Base-by-base conservation (phyloP, 306 rosid species). In the Cicer pinnatifidum region DNA sequence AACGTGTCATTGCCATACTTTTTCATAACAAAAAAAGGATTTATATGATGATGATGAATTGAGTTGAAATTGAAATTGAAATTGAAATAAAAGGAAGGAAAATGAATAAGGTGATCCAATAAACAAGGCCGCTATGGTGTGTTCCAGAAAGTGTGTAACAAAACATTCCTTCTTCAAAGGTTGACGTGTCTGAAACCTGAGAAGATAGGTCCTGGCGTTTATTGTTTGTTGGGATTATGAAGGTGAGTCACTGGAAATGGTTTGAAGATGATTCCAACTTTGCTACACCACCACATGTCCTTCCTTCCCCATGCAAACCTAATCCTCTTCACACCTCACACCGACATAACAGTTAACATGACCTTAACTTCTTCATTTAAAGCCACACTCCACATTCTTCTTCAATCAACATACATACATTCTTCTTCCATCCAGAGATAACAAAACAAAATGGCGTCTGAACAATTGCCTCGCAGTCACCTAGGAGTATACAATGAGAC, bases 371-470 rank as follows among this genome's bases (percentile, higher is more conserved):
- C 60, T 33, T n/a, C n/a, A 44, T 87, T 61, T 63, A 59, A 81
- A 84, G 63, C 12, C 56, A 57, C 28, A 16, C 37, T 4, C 12
- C 19, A 69, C 11, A 1, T 28, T 5, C 7, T 17, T 63, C 9
- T 41, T 15, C 51, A 33, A 23, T 23, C 33, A 23, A 23, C 33
- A 23, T 23, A 23, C 28, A 23, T 23, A 23, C 33, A 51, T 40
- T 41, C 23, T 7, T 28, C 28, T 8, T 12, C 9, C 2, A 48
- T 6, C 6, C 23, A 37, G 47, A 39, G 28, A 45, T 13, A 23
- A 13, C 7, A 59, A 10, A 39, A 59, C 72, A 19, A 87, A 89
- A 90, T 90, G 98, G 92, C 97, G 12, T 83, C 89, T 1, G 85
- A 81, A 78, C 87, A 90, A 69, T 6, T 73, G 47, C 47, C 13